These are phyloP conservation scores for Podochytrium sp. DNA, from an alignment of 192 early-diverging fungal species.

Conservation along the genomic window DNA sequence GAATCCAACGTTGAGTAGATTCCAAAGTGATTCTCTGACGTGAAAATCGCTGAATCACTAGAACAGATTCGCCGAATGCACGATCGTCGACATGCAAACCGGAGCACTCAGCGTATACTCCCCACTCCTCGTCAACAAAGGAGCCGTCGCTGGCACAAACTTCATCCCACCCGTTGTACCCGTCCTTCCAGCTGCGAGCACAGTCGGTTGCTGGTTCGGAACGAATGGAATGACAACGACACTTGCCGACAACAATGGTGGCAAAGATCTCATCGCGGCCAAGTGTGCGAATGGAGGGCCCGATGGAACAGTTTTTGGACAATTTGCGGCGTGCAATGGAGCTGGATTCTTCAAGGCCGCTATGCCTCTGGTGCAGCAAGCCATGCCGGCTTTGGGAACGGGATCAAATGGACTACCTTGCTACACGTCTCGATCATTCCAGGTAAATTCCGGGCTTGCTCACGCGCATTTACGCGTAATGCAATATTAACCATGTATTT, in stretches of 20 bases:
- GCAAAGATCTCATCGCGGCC: not conserved
- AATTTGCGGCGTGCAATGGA: slow-evolving; percentile 48
- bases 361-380: not conserved
- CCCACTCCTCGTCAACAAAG: not conserved
- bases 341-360: slow-evolving; percentile 29
- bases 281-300: not conserved
- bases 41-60: too few species aligned
- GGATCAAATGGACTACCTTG: slow-evolving; percentile 39
- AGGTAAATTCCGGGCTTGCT: too few species aligned
- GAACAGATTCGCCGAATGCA: slow-evolving; percentile 18
- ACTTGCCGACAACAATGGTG: not conserved
- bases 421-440: slow-evolving; percentile 40
- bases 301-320: slow-evolving; percentile 30
- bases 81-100: not conserved
- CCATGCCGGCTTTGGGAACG: slow-evolving; percentile 38
- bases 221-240: slow-evolving; percentile 4
- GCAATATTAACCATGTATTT: too few species aligned
- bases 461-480: too few species aligned
- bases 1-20: slow-evolving; percentile 26
- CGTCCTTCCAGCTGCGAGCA: not conserved
- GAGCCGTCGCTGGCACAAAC: not conserved
- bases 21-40: not conserved
- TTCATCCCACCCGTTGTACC: slow-evolving; percentile 4
- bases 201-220: slow-evolving; percentile 1
- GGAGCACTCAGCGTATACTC: not conserved